Conservation (phyloP, 768 basidiomycete genomes). For the Macrolepiota fuliginosa region DNA sequence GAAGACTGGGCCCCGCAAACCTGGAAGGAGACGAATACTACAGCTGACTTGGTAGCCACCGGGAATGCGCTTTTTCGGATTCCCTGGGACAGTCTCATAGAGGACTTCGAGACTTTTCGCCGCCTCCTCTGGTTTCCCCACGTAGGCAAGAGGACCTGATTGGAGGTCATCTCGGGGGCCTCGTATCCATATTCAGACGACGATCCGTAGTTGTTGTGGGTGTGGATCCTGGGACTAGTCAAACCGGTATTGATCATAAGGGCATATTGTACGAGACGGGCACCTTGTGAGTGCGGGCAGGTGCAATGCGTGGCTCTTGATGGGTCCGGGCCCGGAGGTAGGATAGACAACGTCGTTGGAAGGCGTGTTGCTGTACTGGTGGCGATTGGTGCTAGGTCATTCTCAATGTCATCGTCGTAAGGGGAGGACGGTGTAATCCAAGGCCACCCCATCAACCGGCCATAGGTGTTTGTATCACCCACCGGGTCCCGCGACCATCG, state of each 20-base stretch:
- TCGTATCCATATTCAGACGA: constrained; percentile 89
- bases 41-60: constrained; percentile 89
- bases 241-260: constrained; percentile 99
- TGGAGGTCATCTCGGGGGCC: constrained; percentile 79
- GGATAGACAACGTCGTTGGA: constrained; percentile 29
- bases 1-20: constrained; percentile 61
- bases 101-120: constrained; percentile 78
- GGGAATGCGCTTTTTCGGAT: constrained; percentile 75
- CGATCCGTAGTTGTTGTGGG: constrained; percentile 87
- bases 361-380: constrained; percentile 10
- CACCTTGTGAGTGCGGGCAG: constrained; percentile 41
- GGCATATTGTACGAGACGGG: constrained; percentile 82
- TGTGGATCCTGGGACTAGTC: constrained; percentile 94
- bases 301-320: constrained; percentile 72
- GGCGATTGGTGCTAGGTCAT: neutral
- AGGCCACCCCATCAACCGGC: no score
- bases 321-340: constrained; percentile 64
- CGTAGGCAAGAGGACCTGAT: constrained; percentile 74
- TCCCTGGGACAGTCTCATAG: constrained; percentile 73
- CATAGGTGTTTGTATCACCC: no score
- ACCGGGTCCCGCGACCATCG: no score
- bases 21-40: constrained; percentile 73
- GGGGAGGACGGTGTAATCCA: neutral
- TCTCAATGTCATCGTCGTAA: constrained; percentile 6
- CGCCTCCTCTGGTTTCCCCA: constrained; percentile 58